These are phyloP conservation scores for Wallacemonas collosoma DNA, from an alignment of 208 protist species.

Conservation along the genomic window DNA sequence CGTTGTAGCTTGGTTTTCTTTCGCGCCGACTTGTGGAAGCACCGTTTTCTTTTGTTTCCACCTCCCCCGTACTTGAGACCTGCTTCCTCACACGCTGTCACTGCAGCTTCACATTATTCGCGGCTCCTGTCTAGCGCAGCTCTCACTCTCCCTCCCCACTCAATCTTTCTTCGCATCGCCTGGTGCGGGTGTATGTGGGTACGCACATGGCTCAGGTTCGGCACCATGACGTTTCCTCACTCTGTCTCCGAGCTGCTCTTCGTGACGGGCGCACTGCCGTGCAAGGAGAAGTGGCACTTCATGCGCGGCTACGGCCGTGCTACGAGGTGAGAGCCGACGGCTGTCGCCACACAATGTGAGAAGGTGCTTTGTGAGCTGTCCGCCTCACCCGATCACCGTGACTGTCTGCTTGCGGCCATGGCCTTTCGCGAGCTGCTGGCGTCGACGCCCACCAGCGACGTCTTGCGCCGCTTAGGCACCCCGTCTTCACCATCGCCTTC, in stretches of 20 bases:
- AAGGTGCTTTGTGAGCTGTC: background rate
- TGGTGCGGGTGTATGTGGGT: background rate
- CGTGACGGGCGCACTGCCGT: background rate
- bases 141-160: no score
- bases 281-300: background rate
- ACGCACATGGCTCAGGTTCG: background rate
- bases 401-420: constrained; percentile 27
- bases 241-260: background rate
- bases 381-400: constrained; percentile 13
- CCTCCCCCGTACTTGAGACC: no score
- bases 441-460: background rate
- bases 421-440: constrained; percentile 24
- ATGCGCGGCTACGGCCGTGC: constrained; percentile 3
- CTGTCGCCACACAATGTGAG: background rate
- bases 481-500: constrained; percentile 1
- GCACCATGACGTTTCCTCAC: background rate
- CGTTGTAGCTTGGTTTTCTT: no score
- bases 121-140: no score
- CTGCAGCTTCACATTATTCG: no score
- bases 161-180: no score
- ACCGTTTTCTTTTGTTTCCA: no score
- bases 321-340: background rate
- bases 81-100: no score
- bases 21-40: no score
- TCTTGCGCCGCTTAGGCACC: background rate